These are phyloP conservation scores for Fusarium keratoplasticum DNA, from an alignment of 2,329 filamentous ascomycete genomes.

Conservation along the genomic window DNA sequence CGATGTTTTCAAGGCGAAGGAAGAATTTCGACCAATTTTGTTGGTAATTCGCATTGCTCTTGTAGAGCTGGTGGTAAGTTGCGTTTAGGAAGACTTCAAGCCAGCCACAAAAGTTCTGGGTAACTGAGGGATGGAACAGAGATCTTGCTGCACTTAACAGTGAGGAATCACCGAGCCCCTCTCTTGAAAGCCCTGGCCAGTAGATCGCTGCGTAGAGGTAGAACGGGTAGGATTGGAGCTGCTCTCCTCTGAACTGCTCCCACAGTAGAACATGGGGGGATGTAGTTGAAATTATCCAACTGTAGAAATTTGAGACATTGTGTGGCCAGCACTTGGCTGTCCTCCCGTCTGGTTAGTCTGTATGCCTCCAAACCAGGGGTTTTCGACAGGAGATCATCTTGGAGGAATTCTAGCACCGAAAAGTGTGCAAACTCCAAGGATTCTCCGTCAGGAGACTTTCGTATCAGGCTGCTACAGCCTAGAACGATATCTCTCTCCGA, in stretches of 20 bases:
- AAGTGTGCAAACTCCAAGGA: slow-evolving; percentile 32
- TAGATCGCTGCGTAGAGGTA: neutral
- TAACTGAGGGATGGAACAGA: slow-evolving; percentile 1
- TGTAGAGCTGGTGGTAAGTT: too few species aligned
- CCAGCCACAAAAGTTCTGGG: neutral
- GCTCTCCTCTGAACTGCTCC: neutral
- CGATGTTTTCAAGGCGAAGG: neutral
- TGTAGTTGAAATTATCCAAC: slow-evolving; percentile 3
- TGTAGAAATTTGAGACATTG: slow-evolving; percentile 20
- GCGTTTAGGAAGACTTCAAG: neutral
- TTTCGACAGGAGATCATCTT: neutral
- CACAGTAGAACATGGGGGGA: neutral
- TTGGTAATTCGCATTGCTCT: too few species aligned
- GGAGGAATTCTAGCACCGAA: slow-evolving; percentile 28
- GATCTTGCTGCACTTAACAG: neutral
- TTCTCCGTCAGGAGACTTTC: neutral
- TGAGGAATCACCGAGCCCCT: fast-evolving
- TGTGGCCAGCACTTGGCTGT: neutral
- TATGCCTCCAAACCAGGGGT: neutral
- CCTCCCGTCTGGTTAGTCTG: fast-evolving
- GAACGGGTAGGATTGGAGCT: slow-evolving; percentile 7
- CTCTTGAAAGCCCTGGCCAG: neutral
- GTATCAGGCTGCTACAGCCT: slow-evolving; percentile 21
- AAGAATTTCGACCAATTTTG: neutral
- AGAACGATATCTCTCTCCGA: slow-evolving; percentile 2